Evolutionary conservation across 1,139 yeast species (phyloP), one percentile per base, ranked within the genome.

Genomic region (Saccharomycopsis hybrid): DNA sequence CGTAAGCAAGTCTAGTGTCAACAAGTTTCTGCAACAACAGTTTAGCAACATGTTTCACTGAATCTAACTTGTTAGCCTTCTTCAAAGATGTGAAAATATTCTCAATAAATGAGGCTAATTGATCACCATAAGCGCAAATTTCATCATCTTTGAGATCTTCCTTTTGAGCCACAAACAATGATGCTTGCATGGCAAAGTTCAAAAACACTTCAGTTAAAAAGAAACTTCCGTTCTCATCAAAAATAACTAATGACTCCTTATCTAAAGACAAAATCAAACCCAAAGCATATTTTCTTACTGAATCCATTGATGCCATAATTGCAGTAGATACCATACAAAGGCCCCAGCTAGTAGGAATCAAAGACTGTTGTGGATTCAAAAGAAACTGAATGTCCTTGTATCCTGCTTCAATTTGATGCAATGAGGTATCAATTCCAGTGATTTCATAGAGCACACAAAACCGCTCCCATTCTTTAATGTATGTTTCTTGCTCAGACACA

Each of bases 401-500:
- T 0, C 95, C 94, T 9, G 89, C 96, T 57, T 82, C 82, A 0
- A 92, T 81, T 64, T 89, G 97, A 60, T 89, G 90, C 59, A 86
- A 68, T 0, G 96, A 85, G 0, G 96, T 82, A 62, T 89, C 97
- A 45, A 89, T 75, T 1, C 89, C 94, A 40, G 87, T 68, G 46
- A 89, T 84, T 60, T 89, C 96, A 57, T 80, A 84, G 11, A 89
- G 67, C 0, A 96, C 85, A 35, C 80, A 72, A 59, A 72, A 89
- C 54, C 87, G 72, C 45, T 77, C 74, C 96, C 96, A 89, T 44
- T 80, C 78, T 13, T 69, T 69, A 37, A 77, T 59, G 47, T 73
- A 70, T 2, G 59, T 58, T 0, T 61, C 60, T 2, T 59, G 59
- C 1, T 68, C 56, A 0, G 58, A 28, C 0, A 58, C 51, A n/a